Evolutionary conservation across 2,329 filamentous ascomycete species (phyloP), one percentile per base, ranked within the genome.

Genomic region (Helicocarpus griseus): DNA sequence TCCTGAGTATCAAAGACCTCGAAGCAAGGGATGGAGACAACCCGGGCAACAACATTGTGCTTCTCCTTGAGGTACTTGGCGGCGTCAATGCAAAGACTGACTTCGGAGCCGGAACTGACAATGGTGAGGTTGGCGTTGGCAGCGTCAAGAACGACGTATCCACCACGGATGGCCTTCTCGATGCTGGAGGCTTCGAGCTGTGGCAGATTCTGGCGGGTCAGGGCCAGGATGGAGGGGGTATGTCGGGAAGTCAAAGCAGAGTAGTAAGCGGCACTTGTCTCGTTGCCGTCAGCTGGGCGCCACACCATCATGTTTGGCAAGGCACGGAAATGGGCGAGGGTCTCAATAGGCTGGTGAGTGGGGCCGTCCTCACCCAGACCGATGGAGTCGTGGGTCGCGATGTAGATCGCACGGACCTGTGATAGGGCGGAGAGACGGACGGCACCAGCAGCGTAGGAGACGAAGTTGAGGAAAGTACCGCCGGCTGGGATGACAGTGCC

Each of bases 221-320:
- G 82, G 53, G 93, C 93, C 62, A 98, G 76, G 73, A 98, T 93
- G 72, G 83, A 89, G 60, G 93, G 93, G 35, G 91, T 96, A 73
- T 85, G 78, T 76, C 89, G 88, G 65, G 88, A 86, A 60, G 87
- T 95, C 61, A 98, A 77, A 47, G 90, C 88, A 65, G 95, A 80
- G 77, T 97, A 97, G 83, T 97, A 98, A 61, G 93, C 91, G 65
- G 89, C 91, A 68, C 87, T 94, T 64, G 87, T 93, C 86, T 98
- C 93, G 78, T 97, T 97, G 67, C 91, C 91, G 67, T 97, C 93
- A 64, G 93, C 91, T 61, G 93, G 93, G 69, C 93, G 90, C 93
- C 93, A 97, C 65, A 97, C 91, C 88, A 97, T 95, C 80, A 86
- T 87, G 85, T 98, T 98, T 68, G 93, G 93, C 63, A 97, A 82